A percentile compares a stretch with the other conserved stretches of the same genome.
Evolutionary conservation across 2,329 filamentous ascomycete species (phyloP).

Genomic region (Amphichorda felina): DNA sequence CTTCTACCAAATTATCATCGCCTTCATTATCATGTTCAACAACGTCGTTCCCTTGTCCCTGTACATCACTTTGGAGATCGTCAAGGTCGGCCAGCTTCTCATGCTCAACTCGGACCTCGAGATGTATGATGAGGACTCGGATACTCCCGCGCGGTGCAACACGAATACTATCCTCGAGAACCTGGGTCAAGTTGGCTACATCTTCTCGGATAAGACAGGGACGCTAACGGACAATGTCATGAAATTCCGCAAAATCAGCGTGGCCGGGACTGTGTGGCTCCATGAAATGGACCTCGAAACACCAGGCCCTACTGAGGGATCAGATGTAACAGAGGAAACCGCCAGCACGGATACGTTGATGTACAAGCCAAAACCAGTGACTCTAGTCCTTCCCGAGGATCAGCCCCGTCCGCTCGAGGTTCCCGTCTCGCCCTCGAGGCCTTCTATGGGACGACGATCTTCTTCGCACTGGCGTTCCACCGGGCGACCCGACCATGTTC

Average conservation of each 20-base stretch:
- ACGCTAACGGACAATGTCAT: constrained; percentile 92
- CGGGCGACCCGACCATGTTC: constrained; percentile 32
- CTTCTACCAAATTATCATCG: constrained; percentile 73
- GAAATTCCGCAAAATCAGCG: constrained; percentile 87
- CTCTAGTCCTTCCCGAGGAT: constrained; percentile 18
- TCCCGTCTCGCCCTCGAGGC: constrained; percentile 16
- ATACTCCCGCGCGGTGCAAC: constrained; percentile 80
- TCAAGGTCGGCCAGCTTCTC: constrained; percentile 69
- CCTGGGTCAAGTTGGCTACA: constrained; percentile 77
- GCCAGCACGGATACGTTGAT: constrained; percentile 13
- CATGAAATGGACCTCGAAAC: constrained; percentile 60
- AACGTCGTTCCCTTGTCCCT: constrained; percentile 86
- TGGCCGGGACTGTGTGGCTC: constrained; percentile 81
- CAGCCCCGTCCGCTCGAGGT: constrained; percentile 8
- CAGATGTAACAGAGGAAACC: constrained; percentile 9
- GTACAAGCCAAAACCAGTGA: constrained; percentile 14
- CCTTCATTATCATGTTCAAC: constrained; percentile 94
- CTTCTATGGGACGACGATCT: constrained; percentile 24
- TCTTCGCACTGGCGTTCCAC: constrained; percentile 39
- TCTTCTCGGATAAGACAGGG: constrained; percentile 92
- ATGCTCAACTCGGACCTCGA: constrained; percentile 71
- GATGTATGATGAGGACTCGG: constrained; percentile 78
- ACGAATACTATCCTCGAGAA: constrained; percentile 95
- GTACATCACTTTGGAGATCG: constrained; percentile 81
- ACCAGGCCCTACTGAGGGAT: constrained; percentile 8